phyloP scores from a whole-genome alignment of 331 rosid species.

The Malus hybrid region DNA sequence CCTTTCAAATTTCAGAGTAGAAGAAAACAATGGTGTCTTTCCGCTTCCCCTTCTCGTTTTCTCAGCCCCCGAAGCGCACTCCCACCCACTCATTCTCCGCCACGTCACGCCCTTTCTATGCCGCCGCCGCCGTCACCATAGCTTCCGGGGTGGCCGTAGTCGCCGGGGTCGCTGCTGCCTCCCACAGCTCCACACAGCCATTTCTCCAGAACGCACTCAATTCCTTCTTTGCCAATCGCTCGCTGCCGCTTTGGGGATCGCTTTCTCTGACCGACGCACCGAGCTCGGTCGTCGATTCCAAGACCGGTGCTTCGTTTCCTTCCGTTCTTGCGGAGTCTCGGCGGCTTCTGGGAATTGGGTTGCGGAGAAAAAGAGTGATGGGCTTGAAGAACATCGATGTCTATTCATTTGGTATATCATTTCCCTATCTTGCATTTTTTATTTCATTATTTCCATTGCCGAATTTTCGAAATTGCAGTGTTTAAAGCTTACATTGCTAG shows the following conservation, averaged over 20 bases:
- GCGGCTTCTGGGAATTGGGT: slow-evolving; percentile 73
- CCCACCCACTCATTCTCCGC: slow-evolving; percentile 2
- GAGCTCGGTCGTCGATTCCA: slow-evolving; percentile 41
- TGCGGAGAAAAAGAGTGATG: slow-evolving; percentile 60
- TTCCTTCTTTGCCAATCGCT: slow-evolving; percentile 25
- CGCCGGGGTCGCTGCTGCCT: slow-evolving; percentile 41
- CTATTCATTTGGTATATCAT: slow-evolving; percentile 68
- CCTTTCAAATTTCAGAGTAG: no score
- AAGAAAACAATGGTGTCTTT: slow-evolving; percentile 51
- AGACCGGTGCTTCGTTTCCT: slow-evolving; percentile 64
- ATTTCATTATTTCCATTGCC: not conserved
- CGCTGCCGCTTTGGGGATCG: slow-evolving; percentile 58
- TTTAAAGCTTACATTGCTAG: not conserved
- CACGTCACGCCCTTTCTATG: slow-evolving; percentile 31
- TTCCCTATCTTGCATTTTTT: not conserved
- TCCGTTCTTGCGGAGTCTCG: slow-evolving; percentile 53
- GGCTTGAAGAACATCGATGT: slow-evolving; percentile 88
- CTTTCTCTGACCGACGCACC: slow-evolving; percentile 49
- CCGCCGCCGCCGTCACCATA: slow-evolving; percentile 11
- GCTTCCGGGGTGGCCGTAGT: slow-evolving; percentile 24
- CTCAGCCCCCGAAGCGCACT: slow-evolving; percentile 43
- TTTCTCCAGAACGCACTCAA: slow-evolving; percentile 40
- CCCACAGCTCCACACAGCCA: slow-evolving; percentile 14
- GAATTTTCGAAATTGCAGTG: not conserved
- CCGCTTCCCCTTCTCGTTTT: slow-evolving; percentile 78